Evolutionary conservation across 305 asterid species (phyloP).

Genomic region (Coffea humblotiana): DNA sequence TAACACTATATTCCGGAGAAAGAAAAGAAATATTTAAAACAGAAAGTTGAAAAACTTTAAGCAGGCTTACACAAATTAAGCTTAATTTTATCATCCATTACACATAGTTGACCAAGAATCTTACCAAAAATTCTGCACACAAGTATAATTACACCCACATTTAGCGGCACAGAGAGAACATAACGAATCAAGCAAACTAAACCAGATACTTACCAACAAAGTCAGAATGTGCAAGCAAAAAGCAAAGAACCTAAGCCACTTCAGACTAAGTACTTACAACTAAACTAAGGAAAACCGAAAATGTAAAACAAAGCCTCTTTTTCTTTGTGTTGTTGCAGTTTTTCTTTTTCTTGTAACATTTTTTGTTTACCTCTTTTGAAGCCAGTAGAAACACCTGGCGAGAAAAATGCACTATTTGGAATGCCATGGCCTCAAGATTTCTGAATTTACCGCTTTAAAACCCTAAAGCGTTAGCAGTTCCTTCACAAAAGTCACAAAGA

Average conservation of each 20-base stretch:
- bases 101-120: neutral
- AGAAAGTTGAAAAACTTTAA: neutral
- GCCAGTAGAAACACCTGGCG: slow-evolving; percentile 22
- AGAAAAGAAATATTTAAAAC: neutral
- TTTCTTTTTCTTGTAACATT: neutral
- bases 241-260: neutral
- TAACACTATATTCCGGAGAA: neutral
- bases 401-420: slow-evolving; percentile 21
- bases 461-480: slow-evolving; percentile 11
- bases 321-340: too few relatives aligned
- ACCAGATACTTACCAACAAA: neutral
- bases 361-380: slow-evolving; percentile 14
- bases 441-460: neutral
- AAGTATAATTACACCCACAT: neutral
- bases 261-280: too few relatives aligned
- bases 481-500: slow-evolving; percentile 3
- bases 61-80: neutral
- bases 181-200: neutral
- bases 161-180: neutral
- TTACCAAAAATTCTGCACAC: neutral
- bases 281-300: neutral
- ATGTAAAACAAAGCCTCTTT: too few relatives aligned
- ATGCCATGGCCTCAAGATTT: slow-evolving; percentile 26
- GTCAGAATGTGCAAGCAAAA: neutral
- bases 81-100: neutral